These are phyloP conservation scores for Pythium phragmitis DNA, from an alignment of 352 stramenopile species.

Conservation along the genomic window DNA sequence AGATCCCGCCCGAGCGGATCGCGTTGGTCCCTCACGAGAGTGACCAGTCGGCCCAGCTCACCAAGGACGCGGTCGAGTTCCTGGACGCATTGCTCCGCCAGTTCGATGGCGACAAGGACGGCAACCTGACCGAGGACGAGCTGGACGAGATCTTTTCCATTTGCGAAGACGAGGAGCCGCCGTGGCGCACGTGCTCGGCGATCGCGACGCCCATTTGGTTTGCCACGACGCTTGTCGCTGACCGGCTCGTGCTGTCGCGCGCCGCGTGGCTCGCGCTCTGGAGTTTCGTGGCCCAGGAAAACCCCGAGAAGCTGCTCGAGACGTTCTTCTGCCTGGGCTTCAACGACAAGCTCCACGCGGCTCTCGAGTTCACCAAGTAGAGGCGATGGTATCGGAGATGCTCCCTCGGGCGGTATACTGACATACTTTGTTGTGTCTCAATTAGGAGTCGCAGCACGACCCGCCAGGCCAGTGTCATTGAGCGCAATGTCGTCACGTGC, in stretches of 20 bases:
- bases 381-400: no score
- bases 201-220: slow-evolving; percentile 58
- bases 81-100: slow-evolving; percentile 74
- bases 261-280: slow-evolving; percentile 69
- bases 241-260: slow-evolving; percentile 50
- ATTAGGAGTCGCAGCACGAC: slow-evolving; percentile 53
- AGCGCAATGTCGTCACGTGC: slow-evolving; percentile 71
- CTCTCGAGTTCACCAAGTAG: slow-evolving; percentile 63
- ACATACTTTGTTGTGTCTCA: background rate
- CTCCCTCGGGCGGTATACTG: background rate
- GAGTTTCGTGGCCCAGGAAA: slow-evolving; percentile 74
- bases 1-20: slow-evolving; percentile 69
- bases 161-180: slow-evolving; percentile 62
- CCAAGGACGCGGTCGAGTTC: slow-evolving; percentile 63
- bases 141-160: slow-evolving; percentile 84
- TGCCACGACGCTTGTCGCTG: slow-evolving; percentile 51
- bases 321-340: slow-evolving; percentile 84
- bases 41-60: slow-evolving; percentile 79
- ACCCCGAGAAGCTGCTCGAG: slow-evolving; percentile 70
- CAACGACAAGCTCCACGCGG: slow-evolving; percentile 65
- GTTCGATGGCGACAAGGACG: slow-evolving; percentile 85
- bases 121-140: slow-evolving; percentile 63
- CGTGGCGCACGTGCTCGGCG: slow-evolving; percentile 67
- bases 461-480: slow-evolving; percentile 52
- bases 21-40: slow-evolving; percentile 54